phyloP scores from a whole-genome alignment of 306 rosid genomes.

The Bauhinia variegata region DNA sequence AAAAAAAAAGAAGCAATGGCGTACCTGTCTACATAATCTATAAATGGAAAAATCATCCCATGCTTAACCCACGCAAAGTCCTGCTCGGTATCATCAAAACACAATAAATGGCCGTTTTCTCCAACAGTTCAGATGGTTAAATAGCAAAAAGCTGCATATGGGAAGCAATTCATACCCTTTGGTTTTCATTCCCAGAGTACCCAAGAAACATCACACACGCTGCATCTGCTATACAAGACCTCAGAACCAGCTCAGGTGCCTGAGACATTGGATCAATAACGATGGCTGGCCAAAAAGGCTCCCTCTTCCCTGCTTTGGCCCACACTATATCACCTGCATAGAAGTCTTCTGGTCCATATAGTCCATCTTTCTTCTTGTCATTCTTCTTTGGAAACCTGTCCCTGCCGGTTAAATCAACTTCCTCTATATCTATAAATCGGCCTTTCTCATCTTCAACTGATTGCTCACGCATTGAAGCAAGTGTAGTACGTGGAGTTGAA shows the following conservation, averaged over 20 bases:
- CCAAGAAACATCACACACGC: slow-evolving; percentile 99
- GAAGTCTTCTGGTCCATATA: slow-evolving; percentile 92
- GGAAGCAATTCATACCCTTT: slow-evolving; percentile 63
- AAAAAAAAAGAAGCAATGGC: slow-evolving; percentile 28
- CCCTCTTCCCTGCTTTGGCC: slow-evolving; percentile 94
- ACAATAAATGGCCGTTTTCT: slow-evolving; percentile 43
- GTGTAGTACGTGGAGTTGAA: slow-evolving; percentile 52
- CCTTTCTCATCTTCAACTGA: slow-evolving; percentile 51
- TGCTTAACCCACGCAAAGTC: slow-evolving; percentile 97
- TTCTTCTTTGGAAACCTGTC: slow-evolving; percentile 39
- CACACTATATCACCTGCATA: slow-evolving; percentile 92
- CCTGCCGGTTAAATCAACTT: slow-evolving; percentile 40
- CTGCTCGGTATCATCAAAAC: slow-evolving; percentile 59
- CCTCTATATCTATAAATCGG: slow-evolving; percentile 51
- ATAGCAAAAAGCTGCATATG: slow-evolving; percentile 30
- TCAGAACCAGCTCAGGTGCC: slow-evolving; percentile 91
- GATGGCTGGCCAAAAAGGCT: slow-evolving; percentile 99
- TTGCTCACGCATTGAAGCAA: slow-evolving; percentile 47
- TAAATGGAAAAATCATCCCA: slow-evolving; percentile 90
- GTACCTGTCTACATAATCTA: slow-evolving; percentile 85
- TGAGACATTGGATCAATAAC: slow-evolving; percentile 91
- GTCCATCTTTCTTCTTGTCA: slow-evolving; percentile 51
- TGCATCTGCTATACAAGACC: slow-evolving; percentile 89
- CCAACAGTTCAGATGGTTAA: slow-evolving; percentile 21
- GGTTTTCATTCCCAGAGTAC: slow-evolving; percentile 73